Percentiles rank a stretch among this genome's conserved stretches.
Conservation (phyloP, 306 rosid species). For the Lathyrus sativus region DNA sequence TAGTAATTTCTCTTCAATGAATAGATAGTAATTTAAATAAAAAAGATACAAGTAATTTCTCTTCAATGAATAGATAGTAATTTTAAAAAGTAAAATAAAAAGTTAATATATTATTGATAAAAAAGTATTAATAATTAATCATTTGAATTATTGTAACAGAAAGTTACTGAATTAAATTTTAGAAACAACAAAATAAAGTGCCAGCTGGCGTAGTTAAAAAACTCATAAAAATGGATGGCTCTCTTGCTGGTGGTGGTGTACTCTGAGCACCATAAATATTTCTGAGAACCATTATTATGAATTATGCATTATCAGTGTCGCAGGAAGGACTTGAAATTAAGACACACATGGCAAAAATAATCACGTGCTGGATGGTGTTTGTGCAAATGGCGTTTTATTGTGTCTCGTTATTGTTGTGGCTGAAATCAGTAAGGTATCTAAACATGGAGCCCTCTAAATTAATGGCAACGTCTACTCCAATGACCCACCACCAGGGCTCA, state of each 20-base stretch:
- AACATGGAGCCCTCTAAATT: slow-evolving; percentile 44
- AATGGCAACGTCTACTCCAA: slow-evolving; percentile 34
- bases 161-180: too few relatives aligned
- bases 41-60: too few relatives aligned
- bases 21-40: too few relatives aligned
- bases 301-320: slow-evolving; percentile 14
- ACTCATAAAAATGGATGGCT: too few relatives aligned
- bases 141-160: too few relatives aligned
- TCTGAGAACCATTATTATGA: slow-evolving; percentile 27
- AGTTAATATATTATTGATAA: too few relatives aligned
- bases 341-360: slow-evolving; percentile 20
- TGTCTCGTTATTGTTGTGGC: slow-evolving; percentile 39
- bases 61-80: too few relatives aligned
- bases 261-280: background rate
- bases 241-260: background rate
- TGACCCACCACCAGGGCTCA: slow-evolving; percentile 45
- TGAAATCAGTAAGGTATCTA: slow-evolving; percentile 34
- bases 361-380: slow-evolving; percentile 43
- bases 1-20: too few relatives aligned
- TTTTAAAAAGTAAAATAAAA: too few relatives aligned
- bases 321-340: slow-evolving; percentile 25
- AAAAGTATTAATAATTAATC: too few relatives aligned
- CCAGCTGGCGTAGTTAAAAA: too few relatives aligned
- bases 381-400: slow-evolving; percentile 26
- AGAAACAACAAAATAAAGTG: too few relatives aligned